Percentiles rank a stretch among this genome's conserved stretches.
Evolutionary conservation across 169 alveolate genomes (phyloP).

Genomic region (Perkinsus marinus): DNA sequence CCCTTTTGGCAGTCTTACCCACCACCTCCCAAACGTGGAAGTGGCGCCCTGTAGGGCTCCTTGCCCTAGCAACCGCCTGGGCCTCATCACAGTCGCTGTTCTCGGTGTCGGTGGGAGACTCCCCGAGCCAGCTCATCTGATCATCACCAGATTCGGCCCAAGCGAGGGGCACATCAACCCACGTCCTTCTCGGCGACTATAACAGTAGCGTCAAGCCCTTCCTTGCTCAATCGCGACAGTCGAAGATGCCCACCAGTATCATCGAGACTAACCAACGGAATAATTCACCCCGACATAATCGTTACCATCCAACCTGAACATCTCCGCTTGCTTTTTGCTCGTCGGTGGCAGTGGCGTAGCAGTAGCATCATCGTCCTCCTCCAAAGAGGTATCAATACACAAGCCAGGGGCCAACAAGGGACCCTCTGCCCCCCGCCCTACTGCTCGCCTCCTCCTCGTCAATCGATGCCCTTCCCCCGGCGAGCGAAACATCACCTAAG

Average conservation of each 20-base stretch:
- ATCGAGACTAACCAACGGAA: neutral
- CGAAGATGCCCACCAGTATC: neutral
- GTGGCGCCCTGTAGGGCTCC: neutral
- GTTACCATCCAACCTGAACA: neutral
- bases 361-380: neutral
- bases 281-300: neutral
- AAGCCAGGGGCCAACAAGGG: too few species aligned
- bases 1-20: neutral
- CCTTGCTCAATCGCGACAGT: neutral
- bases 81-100: too few species aligned
- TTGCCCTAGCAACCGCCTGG: neutral
- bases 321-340: neutral
- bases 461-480: neutral
- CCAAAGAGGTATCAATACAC: neutral
- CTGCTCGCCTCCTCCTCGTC: too few species aligned
- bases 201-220: neutral
- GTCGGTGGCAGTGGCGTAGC: neutral
- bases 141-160: too few species aligned
- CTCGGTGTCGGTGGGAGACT: too few species aligned
- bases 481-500: neutral
- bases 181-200: neutral
- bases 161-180: neutral
- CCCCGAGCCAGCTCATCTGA: neutral
- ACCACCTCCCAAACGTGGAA: neutral
- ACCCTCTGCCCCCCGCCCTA: too few species aligned